Evolutionary conservation across 2,329 filamentous ascomycete genomes (phyloP).

Genomic region (Ambrosiella beaveri): DNA sequence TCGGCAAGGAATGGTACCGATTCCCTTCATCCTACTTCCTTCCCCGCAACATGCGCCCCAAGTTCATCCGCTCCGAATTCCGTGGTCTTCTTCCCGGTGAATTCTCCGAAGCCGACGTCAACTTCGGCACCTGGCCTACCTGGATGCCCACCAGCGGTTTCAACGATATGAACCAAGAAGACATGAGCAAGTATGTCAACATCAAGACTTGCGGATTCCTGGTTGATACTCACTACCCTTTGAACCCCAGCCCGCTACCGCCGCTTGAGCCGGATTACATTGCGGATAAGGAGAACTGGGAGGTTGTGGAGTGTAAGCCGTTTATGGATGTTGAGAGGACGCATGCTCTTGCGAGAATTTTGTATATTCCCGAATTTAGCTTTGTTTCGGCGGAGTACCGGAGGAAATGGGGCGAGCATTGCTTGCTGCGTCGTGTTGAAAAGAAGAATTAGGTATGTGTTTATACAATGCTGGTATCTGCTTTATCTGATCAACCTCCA

Average conservation of each 20-base stretch:
- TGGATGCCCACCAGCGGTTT: conserved; percentile 69
- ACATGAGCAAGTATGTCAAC: conserved; percentile 70
- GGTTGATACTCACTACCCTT: conserved; percentile 70
- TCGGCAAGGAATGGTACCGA: conserved; percentile 96
- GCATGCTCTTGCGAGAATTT: conserved; percentile 50
- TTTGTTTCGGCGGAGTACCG: conserved; percentile 52
- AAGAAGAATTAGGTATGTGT: conserved; percentile 1
- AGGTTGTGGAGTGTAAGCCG: conserved; percentile 52
- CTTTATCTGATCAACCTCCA: too few species aligned
- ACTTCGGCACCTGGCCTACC: conserved; percentile 58
- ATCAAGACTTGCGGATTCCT: conserved; percentile 63
- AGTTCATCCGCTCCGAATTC: conserved; percentile 85
- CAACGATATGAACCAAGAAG: conserved; percentile 83
- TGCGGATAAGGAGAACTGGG: conserved; percentile 58
- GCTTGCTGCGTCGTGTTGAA: conserved; percentile 49
- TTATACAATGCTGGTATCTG: background rate
- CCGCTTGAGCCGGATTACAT: conserved; percentile 61
- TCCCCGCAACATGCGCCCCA: conserved; percentile 64
- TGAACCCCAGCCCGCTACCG: conserved; percentile 20
- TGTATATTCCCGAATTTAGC: conserved; percentile 63
- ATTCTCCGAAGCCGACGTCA: conserved; percentile 56
- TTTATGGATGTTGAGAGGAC: conserved; percentile 73
- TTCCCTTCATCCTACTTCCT: conserved; percentile 89
- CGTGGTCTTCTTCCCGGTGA: conserved; percentile 75
- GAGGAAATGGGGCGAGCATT: conserved; percentile 78